phyloP scores from a whole-genome alignment of 2,329 filamentous ascomycete genomes.

The Epichloe uncinata region DNA sequence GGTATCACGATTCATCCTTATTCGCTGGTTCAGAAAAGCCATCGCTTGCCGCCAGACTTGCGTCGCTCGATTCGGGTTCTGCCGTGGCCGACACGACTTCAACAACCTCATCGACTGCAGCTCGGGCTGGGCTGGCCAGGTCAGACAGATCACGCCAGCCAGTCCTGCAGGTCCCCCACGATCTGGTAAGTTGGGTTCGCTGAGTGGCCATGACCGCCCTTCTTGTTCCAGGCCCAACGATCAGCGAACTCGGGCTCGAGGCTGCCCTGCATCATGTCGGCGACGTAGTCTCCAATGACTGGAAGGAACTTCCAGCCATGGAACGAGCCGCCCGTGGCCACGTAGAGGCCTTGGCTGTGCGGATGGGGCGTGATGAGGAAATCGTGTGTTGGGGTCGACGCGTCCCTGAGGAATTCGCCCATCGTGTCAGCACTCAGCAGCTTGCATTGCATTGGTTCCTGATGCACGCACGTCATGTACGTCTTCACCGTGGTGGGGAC shows the following conservation, averaged over 20 bases:
- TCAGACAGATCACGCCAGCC: constrained; percentile 15
- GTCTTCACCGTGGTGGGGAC: not conserved
- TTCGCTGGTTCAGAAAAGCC: no score
- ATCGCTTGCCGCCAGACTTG: not conserved
- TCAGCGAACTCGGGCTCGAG: constrained; percentile 24
- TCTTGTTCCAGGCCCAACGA: constrained; percentile 34
- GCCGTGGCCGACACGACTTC: not conserved
- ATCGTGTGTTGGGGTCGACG: constrained; percentile 47
- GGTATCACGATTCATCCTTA: no score
- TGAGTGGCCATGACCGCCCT: constrained; percentile 25
- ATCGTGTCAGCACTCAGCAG: constrained; percentile 1
- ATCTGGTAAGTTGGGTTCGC: constrained; percentile 30
- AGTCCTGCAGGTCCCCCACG: constrained; percentile 27
- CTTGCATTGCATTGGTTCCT: constrained; percentile 1
- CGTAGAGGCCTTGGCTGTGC: constrained; percentile 36
- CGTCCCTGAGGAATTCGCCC: constrained; percentile 37
- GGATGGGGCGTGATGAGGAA: constrained; percentile 44
- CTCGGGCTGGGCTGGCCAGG: not conserved
- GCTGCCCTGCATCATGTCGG: constrained; percentile 31
- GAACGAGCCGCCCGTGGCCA: constrained; percentile 50
- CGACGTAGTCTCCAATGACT: constrained; percentile 45
- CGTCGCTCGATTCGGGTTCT: not conserved
- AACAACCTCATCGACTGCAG: not conserved
- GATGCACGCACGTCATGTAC: not conserved
- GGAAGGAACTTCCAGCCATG: constrained; percentile 55